Evolutionary conservation across 2,329 filamentous ascomycete species (phyloP).

Genomic region (Trichoderma sp.): DNA sequence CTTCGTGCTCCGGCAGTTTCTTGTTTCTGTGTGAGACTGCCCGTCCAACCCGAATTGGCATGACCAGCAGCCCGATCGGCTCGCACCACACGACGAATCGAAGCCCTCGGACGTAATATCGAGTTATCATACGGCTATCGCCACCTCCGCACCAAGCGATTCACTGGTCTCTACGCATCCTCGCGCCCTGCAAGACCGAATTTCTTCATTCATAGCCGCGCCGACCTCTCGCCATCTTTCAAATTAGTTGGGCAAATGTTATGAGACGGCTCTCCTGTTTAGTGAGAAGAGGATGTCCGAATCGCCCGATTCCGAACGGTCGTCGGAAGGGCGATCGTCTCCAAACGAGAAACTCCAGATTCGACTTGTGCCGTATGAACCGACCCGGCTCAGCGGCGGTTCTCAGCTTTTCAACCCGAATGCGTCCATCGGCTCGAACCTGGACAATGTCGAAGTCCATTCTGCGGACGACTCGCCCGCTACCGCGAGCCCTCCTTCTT

Average conservation of each 20-base stretch:
- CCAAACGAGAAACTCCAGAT: slow-evolving; percentile 33
- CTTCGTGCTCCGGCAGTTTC: neutral
- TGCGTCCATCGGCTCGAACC: neutral
- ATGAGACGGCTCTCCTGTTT: slow-evolving; percentile 26
- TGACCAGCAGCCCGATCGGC: neutral
- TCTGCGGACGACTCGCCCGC: slow-evolving; percentile 3
- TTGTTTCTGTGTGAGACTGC: neutral
- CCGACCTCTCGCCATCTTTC: neutral
- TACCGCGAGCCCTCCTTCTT: neutral
- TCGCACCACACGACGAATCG: slow-evolving; percentile 11
- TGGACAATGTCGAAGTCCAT: slow-evolving; percentile 12
- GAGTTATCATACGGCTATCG: neutral
- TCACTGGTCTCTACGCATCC: neutral
- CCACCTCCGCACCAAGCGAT: slow-evolving; percentile 13
- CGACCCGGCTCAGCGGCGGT: slow-evolving; percentile 36
- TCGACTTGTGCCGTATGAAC: slow-evolving; percentile 41
- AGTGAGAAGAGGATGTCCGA: slow-evolving; percentile 36
- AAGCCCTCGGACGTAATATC: neutral
- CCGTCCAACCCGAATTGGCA: slow-evolving; percentile 7
- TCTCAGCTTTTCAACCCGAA: slow-evolving; percentile 21
- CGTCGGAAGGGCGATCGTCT: slow-evolving; percentile 25
- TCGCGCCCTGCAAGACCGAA: neutral
- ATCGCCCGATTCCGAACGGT: slow-evolving; percentile 32
- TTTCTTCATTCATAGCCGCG: neutral
- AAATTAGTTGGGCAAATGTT: slow-evolving; percentile 22